Evolutionary conservation across 352 stramenopile genomes (phyloP), one percentile per base, ranked within the genome.

Genomic region (Phytopythium chamaehyphon): DNA sequence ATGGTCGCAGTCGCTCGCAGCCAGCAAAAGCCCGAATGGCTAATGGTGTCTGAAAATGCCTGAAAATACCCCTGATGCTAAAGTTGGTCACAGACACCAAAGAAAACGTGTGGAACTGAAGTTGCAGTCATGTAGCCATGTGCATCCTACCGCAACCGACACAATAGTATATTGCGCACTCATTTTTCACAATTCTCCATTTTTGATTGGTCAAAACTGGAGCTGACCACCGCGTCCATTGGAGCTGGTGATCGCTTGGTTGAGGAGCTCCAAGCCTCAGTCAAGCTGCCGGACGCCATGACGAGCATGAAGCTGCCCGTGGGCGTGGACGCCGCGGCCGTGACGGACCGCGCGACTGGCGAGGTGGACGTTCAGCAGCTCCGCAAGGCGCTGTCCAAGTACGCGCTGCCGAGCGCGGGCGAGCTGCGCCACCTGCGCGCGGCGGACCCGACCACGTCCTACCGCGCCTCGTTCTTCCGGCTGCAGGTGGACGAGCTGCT

Each of bases 401-500:
- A 96, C 52, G 89, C 91, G 52, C 75, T 97, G 42, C 91, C 91
- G 9, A 96, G 80, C 52, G 76, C 80, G 46, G 85, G 86, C 39
- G 86, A 95, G 62, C 64, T 92, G 59, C 66, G 63, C 28, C 76
- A 95, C 48, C 53, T 96, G 46, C 83, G 90, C 26, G 71, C 82
- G 9, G 84, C 82, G 1, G 82, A 96, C 56, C 81, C 76, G 36
- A 78, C 54, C 23, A 90, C 72, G 31, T 84, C 85, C 37, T 88
- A 90, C 55, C 70, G 69, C 19, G 77, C 73, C 44, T 96, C 87
- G 44, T 91, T 95, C 40, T 86, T 96, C 64, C 77, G 78, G 3
- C 66, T 96, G 38, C 80, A 97, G 53, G 73, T 94, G 21, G 83
- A 94, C 43, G 77, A 96, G 65, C 61, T 97, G 47, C 71, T 97